Evolutionary conservation across 352 stramenopile species (phyloP).

Genomic region (Ophiocytium majus): DNA sequence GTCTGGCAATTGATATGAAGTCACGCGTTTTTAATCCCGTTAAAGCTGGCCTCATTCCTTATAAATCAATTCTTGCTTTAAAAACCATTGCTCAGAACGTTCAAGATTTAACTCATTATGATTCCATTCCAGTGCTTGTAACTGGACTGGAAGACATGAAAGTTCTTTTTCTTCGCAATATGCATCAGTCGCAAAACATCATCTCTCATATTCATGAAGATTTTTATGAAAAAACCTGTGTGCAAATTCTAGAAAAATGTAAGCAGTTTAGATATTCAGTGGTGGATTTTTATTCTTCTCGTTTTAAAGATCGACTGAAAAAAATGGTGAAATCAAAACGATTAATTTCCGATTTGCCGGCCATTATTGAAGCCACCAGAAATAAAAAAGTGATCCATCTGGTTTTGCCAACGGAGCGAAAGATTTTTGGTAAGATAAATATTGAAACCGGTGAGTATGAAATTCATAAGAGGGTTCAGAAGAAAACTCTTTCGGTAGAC

Average conservation of each 20-base stretch:
- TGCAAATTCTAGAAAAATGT: slow-evolving; percentile 4
- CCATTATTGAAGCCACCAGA: neutral
- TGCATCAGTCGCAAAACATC: neutral
- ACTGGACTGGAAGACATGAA: slow-evolving; percentile 3
- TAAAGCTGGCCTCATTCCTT: neutral
- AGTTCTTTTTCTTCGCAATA: neutral
- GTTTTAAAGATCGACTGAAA: neutral
- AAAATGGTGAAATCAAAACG: slow-evolving; percentile 7
- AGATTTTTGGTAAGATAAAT: slow-evolving; percentile 1
- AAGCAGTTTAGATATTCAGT: neutral
- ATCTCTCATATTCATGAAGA: slow-evolving; percentile 7
- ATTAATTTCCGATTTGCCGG: neutral
- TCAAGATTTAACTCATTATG: neutral
- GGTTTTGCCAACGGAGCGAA: neutral
- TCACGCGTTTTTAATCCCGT: neutral
- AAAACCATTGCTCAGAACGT: neutral
- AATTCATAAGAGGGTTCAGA: neutral
- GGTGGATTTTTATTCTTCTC: slow-evolving; percentile 4
- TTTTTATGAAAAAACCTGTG: slow-evolving; percentile 4
- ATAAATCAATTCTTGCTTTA: neutral
- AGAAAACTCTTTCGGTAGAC: slow-evolving; percentile 3
- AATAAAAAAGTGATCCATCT: neutral
- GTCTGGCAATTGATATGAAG: neutral
- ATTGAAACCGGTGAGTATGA: neutral
- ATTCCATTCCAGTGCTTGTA: slow-evolving; percentile 6